Evolutionary conservation across 768 basidiomycete genomes (phyloP), one percentile per base, ranked within the genome.

Genomic region (Tulasnella sp.): DNA sequence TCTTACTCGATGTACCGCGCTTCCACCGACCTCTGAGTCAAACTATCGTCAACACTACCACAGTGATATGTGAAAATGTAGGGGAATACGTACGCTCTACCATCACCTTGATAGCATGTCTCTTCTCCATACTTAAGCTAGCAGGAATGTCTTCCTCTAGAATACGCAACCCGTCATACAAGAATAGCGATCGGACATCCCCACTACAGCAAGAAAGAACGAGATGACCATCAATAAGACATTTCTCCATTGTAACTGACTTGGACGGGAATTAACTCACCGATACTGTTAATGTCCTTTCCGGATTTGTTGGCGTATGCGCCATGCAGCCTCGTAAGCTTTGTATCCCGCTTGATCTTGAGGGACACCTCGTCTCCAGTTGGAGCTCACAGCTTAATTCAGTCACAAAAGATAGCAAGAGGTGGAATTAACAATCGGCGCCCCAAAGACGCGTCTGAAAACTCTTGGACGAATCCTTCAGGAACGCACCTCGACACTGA

Each of bases 311-410:
- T 80, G 55, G 91, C 91, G 70, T 96, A 96, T 41, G 91, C 91
- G 60, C 81, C 86, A 68, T 91, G 87, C 23, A 94, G 78, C 74
- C 93, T 96, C 75, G 81, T 86, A 63, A 96, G 71, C 74, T 85
- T 91, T 41, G 91, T 93, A 70, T 78, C 86, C 66, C 84, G 80
- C 73, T 93, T 96, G 73, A 96, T 93, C 77, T 96, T 94, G 78
- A 96, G 94, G 72, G 86, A 94, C 25, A 94, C 87, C 68, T 93
- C 90, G 32, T 92, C 87, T 57, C 87, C 88, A 11, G 72, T 68
- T 35, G 84, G 76, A 62, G 78, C 81, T 42, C 83, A 77, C 46
- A 90, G 87, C 87, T 90, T 62, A 27, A 31, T 7, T 21, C 46
- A 39, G 23, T 15, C 12, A 3, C 17, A 29, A 46, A 25, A 57